phyloP scores from a whole-genome alignment of 257 asterid genomes.

The Lavandula angustifolia region DNA sequence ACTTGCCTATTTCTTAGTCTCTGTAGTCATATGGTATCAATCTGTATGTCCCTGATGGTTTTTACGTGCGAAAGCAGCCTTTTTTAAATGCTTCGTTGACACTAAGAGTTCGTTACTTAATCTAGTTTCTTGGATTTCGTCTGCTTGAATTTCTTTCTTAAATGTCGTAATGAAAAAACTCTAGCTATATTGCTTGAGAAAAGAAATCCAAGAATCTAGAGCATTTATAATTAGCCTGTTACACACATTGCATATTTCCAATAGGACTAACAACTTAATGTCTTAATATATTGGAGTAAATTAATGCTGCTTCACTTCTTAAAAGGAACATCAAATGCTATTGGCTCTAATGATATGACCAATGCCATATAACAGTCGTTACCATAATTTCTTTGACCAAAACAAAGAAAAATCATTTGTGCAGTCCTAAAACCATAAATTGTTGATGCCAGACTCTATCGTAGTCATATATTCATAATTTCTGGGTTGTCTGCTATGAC shows the following conservation, averaged over 20 bases:
- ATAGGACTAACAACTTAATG: not conserved
- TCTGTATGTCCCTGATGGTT: conserved; percentile 7
- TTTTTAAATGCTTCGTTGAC: not conserved
- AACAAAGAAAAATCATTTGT: not conserved
- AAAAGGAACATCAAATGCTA: conserved; percentile 20
- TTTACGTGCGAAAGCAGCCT: conserved; percentile 20
- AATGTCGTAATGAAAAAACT: not conserved
- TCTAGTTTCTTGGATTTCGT: not conserved
- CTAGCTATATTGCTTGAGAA: not conserved
- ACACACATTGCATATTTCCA: not conserved
- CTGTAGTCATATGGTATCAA: conserved; percentile 8
- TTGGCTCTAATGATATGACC: not conserved
- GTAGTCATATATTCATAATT: conserved; percentile 11
- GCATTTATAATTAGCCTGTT: no score
- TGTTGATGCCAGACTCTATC: conserved; percentile 13
- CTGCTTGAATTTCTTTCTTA: not conserved
- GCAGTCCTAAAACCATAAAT: conserved; percentile 5
- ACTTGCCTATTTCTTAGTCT: conserved; percentile 2
- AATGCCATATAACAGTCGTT: not conserved
- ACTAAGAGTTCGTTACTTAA: not conserved
- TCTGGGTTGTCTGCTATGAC: conserved; percentile 27
- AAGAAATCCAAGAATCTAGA: not conserved
- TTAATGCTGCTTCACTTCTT: conserved; percentile 14
- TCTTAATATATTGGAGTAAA: not conserved
- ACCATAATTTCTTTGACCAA: conserved; percentile 5